phyloP scores from a whole-genome alignment of 805 yeast species.

The Candida boidinii region DNA sequence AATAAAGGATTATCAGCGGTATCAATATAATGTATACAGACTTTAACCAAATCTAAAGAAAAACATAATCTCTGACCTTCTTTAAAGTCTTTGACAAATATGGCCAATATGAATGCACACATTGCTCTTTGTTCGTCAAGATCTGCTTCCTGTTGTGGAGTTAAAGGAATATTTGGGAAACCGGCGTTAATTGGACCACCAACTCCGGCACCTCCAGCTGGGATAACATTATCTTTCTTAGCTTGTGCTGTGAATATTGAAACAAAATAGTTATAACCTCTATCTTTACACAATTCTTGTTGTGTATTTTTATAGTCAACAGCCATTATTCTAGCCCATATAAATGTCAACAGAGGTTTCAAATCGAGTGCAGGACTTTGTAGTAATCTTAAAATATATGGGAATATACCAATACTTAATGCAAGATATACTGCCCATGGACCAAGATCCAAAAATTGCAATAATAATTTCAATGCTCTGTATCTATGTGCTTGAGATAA shows the following conservation, averaged over 20 bases:
- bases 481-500: conserved; percentile 91
- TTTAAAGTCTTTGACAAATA: conserved; percentile 73
- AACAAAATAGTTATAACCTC: conserved; percentile 81
- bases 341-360: conserved; percentile 88
- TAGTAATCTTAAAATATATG: conserved; percentile 80
- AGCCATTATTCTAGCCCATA: conserved; percentile 97
- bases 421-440: conserved; percentile 97
- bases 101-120: conserved; percentile 84
- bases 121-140: conserved; percentile 88
- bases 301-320: conserved; percentile 88
- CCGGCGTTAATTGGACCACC: background rate
- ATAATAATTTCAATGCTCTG: conserved; percentile 74
- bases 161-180: conserved; percentile 3
- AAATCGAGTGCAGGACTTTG: conserved; percentile 95
- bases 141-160: conserved; percentile 30
- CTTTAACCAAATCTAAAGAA: conserved; percentile 61
- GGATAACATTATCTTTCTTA: conserved; percentile 7
- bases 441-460: conserved; percentile 85
- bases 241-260: conserved; percentile 52
- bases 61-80: conserved; percentile 77
- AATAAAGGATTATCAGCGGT: conserved; percentile 76
- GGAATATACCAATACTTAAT: conserved; percentile 89
- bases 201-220: background rate
- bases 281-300: conserved; percentile 84
- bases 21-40: conserved; percentile 56